Base-by-base conservation (phyloP, 352 stramenopile genomes). In the Globisporangium parvum region DNA sequence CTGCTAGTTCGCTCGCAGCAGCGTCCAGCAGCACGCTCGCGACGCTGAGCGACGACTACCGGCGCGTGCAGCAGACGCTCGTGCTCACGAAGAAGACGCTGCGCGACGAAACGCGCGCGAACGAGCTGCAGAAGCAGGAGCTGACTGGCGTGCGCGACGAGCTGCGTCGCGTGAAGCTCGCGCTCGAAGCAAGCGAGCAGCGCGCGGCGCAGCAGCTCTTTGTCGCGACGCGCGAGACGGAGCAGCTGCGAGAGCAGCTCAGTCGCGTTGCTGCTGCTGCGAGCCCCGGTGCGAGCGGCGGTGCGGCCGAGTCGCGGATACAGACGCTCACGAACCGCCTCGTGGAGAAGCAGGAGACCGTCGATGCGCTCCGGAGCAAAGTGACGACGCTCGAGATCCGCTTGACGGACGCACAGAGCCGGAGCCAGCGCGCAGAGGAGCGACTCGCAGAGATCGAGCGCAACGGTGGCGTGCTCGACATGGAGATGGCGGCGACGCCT, bases 341-440 rank as follows among this genome's bases (percentile, higher is more conserved):
- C 20, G 78, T 94, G 12, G 80, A 91, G 55, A 94, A 94, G 62
- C 84, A 94, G 46, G 84, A 92, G 51, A 81, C 65, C 0, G 71
- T 94, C 33, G 84, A 94, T 42, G 70, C 69, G 0, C 47, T 91
- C 37, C 81, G 80, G 1, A 89, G 67, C 58, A 78, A 76, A 39
- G 66, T 80, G 47, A 84, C 79, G 47, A 89, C 79, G 21, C 75
- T 94, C 41, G 76, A 91, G 41, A 67, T 88, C 15, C 84, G 84
- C 42, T 65, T 92, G 21, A 62, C 73, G 35, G 78, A 90, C 51
- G 63, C 75, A 6, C 75, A 83, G 37, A 67, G 61, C 31, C 65
- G 71, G 11, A 69, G 53, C 3, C 59, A 77, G 56, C 63, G 49
- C n/a, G 72, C 79, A 1, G 76, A 91, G 59, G 77, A 86, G 51